Percentiles rank a stretch among this genome's conserved stretches.
Evolutionary conservation across 2,329 filamentous ascomycete genomes (phyloP).

Genomic region (Cytospora piceicola): DNA sequence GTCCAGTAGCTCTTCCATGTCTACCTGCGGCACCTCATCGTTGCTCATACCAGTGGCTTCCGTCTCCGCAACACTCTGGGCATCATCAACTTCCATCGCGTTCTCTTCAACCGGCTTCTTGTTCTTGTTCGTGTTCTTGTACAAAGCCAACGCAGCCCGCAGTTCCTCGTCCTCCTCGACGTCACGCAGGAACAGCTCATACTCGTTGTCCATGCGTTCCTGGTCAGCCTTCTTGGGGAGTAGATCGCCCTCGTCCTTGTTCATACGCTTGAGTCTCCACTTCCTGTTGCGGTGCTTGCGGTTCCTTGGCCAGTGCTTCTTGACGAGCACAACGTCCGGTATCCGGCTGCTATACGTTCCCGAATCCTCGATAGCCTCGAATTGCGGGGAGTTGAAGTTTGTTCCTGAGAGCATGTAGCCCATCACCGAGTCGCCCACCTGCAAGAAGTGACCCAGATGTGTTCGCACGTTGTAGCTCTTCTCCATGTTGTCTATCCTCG

Average conservation of each 20-base stretch:
- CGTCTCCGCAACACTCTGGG: slow-evolving; percentile 23
- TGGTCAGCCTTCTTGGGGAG: slow-evolving; percentile 86
- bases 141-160: slow-evolving; percentile 80
- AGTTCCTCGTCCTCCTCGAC: slow-evolving; percentile 95
- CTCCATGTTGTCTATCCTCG: slow-evolving; percentile 84
- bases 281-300: slow-evolving; percentile 82
- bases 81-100: slow-evolving; percentile 45
- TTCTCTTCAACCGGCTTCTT: slow-evolving; percentile 45
- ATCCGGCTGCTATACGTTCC: slow-evolving; percentile 77
- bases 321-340: slow-evolving; percentile 92
- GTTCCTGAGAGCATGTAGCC: slow-evolving; percentile 90
- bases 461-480: slow-evolving; percentile 88
- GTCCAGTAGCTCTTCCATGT: slow-evolving; percentile 83
- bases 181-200: slow-evolving; percentile 95
- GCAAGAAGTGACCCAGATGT: slow-evolving; percentile 82
- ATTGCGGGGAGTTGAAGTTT: slow-evolving; percentile 90
- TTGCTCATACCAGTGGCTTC: slow-evolving; percentile 51
- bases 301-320: slow-evolving; percentile 91
- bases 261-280: slow-evolving; percentile 96
- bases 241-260: slow-evolving; percentile 84
- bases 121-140: slow-evolving; percentile 66
- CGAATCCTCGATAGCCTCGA: slow-evolving; percentile 79
- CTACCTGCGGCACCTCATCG: slow-evolving; percentile 69
- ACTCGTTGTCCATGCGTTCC: slow-evolving; percentile 87
- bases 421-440: slow-evolving; percentile 89